Evolutionary conservation across 805 yeast species (phyloP), one percentile per base, ranked within the genome.

Genomic region (Candida odintsovae): DNA sequence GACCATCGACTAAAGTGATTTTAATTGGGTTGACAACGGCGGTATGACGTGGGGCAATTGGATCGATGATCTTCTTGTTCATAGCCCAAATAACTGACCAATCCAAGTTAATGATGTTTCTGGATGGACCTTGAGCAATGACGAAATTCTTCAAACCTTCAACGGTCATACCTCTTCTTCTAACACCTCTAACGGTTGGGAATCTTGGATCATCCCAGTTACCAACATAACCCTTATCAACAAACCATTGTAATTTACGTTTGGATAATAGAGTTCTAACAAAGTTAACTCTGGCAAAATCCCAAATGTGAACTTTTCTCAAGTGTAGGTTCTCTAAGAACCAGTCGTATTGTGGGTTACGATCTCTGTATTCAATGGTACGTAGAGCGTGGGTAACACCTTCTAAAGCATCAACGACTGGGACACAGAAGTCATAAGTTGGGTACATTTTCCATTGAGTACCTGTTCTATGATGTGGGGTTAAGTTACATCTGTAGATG

Each of bases 131-230:
- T 74, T 94, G 98, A 43, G 95, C 78, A 51, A 94, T 75, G 56
- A 94, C 86, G 61, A 94, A 94, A 76, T 87, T 86, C 70, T 92
- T 82, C 67, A 94, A 80, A 55, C 98, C 99, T 73, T 94, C 97
- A 53, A 94, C 95, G 36, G 97, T 82, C 99, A 94, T 94, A 75
- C 99, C 99, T 75, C 99, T 86, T 77, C 99, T 84, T 76, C 97
- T 88, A 45, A 92, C 97, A 75, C 99, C 99, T 70, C 98, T 84
- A 36, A 94, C 96, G 41, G 99, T 94, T 57, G 99, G 99, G 89
- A 94, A 94, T 69, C 99, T 80, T 59, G 99, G 99, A 69, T 94
- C 99, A 64, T 94, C 97, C 99, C 99, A 94, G 72, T 89, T 90
- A 21, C 77, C 61, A 49, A 94, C 99, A 59, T 84, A 75, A 38